Evolutionary conservation across 2,329 filamentous ascomycete genomes (phyloP), one percentile per base, ranked within the genome.

Genomic region (Sclerotiophoma versabilis): DNA sequence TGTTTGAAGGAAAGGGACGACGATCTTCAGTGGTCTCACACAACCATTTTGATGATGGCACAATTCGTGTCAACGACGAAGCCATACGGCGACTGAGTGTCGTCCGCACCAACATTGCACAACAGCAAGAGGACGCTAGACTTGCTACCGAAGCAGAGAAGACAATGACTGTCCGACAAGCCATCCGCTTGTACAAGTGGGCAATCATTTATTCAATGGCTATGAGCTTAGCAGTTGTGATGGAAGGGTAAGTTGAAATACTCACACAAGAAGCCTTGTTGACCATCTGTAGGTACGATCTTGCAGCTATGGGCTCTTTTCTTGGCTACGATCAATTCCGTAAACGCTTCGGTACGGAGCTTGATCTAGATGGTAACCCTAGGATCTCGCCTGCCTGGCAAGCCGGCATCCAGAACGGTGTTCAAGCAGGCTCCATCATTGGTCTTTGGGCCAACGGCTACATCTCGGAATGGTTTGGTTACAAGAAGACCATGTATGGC

Each of bases 141-240:
- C 41, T 52, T 42, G 51, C 51, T 33, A 56, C 57, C 12, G 30
- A 38, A n/a, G 27, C 34, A 8, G 50, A 57, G 34, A 52, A 57
- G 47, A 32, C 32, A 23, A 52, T 60, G 57, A 60, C 49, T 17
- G 49, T 60, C 11, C 47, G 46, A 34, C 54, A 60, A 37, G 54
- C 57, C 29, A n/a, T 60, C 0, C 54, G 54, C n/a, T 14, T 57
- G 22, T 96, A 96, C 70, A 91, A 90, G 49, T 92, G 93, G 78
- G 92, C 91, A 19, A 87, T 93, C 51, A 81, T 79, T 14, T 96
- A 90, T 89, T 91, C 87, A 65, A 69, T 95, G 33, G 79, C 93
- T 53, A 90, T 96, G 72, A 93, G 90, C 5, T 91, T 89, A 0
- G 91, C 88, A 71, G 92, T 96, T 69, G 85, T 85, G 63, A 96